Evolutionary conservation across 2,329 filamentous ascomycete genomes (phyloP), one percentile per base, ranked within the genome.

Genomic region (Aspergillus sp.): DNA sequence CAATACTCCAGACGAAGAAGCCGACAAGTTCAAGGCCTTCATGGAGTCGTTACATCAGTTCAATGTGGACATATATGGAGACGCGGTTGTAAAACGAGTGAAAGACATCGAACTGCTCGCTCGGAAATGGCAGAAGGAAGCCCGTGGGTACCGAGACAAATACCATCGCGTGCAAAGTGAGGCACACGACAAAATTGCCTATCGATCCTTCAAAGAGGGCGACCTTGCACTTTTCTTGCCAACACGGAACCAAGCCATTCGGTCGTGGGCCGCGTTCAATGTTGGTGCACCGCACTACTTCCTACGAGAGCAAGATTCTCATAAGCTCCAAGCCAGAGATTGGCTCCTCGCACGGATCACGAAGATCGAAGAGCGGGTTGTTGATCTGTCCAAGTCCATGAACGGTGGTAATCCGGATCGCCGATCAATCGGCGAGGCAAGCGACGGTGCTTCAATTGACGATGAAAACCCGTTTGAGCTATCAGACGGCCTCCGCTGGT

Each of bases 201-300:
- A 95, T 72, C 89, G 89, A 60, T 88, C 93, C 51, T 99, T 99
- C 80, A 98, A 97, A 70, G 93, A 97, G 74, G 93, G 95, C 7
- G 95, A 99, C 70, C 82, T 99, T 14, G 95, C 93, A 12, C 77
- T 99, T 2, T 99, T 99, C 78, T 78, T 99, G 41, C 95, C 95
- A 0, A 99, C 95, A 0, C 84, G 93, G 37, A 98, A 97, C 71
- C 93, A 98, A 75, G 90, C 90, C 39, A 95, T 92, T 4, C 90
- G 93, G 15, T 93, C 95, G 0, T 99, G 95, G 95, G 95, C 95
- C 5, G 95, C 95, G 0, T 99, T 99, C 82, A 99, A 99, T 68
- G 90, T 99, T 33, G 93, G 93, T 1, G 96, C 93, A 59, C 95
- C 95, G 8, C 95, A 99, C 73, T 98, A 95, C 77, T 99, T 99